Base-by-base conservation (phyloP, 1,284 basidiomycete species). In the Fomitopsis betulina region DNA sequence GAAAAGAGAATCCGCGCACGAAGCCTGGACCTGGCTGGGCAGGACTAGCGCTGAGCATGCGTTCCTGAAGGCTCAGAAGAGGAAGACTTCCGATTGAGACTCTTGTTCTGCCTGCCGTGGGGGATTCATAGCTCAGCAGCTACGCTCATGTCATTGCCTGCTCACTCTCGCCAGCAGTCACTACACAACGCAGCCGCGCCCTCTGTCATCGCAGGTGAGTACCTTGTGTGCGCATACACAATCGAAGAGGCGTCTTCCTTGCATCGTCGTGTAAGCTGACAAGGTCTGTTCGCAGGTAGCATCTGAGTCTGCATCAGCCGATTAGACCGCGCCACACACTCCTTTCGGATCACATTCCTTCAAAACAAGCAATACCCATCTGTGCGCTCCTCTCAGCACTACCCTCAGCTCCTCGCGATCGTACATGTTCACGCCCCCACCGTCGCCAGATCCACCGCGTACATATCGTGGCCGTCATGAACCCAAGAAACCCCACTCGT, bases 381-480 rank as follows among this genome's bases (percentile, higher is more conserved):
- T 51, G 60, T 53, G 59, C 53, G 59, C 40, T 35, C n/a, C 55
- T 27, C 37, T 19, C 53, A 56, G 33, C 30, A 10, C 42, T 7
- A 15, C 12, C 35, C 21, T 10, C 21, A 8, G 2, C 45, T 30
- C 45, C 30, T 32, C 19, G 47, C 54, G 42, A 25, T 39, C 39
- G 30, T 19, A 60, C 61, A 82, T 82, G 80, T 79, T 81, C 67
- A 81, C 80, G 55, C 81, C 81, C 43, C 79, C 81, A 21, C 73
- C 76, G 8, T 82, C 82, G 4, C 76, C 77, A 70, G 73, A 64
- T 60, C 72, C 65, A 49, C 63, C 58, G 15, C 66, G 59, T 40
- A 53, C 45, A 4, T 58, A 58, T 42, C 58, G 56, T 43, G 45
- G 49, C 9, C 49, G 32, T 15, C 17, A 39, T 23, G 54, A 42